phyloP scores from a whole-genome alignment of 2,329 filamentous ascomycete species.

The Pseudocercospora fuligena region DNA sequence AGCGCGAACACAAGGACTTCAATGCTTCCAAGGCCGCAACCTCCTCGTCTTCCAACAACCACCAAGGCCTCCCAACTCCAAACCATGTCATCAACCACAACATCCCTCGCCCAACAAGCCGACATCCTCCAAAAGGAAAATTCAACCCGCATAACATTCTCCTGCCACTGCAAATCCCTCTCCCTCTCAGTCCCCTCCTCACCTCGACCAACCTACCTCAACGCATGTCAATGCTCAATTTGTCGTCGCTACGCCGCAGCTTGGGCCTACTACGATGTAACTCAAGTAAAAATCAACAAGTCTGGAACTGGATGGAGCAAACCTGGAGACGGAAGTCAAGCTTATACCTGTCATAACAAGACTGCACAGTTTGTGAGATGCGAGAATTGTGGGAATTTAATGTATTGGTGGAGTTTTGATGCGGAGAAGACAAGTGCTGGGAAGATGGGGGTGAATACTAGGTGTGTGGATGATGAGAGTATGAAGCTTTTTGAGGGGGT shows the following conservation, averaged over 20 bases:
- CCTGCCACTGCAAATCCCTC: conserved; percentile 38
- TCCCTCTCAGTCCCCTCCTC: conserved; percentile 27
- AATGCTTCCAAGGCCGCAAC: neutral
- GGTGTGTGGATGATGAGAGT: conserved; percentile 11
- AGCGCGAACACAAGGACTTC: neutral
- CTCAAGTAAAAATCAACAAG: conserved; percentile 7
- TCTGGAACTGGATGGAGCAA: neutral
- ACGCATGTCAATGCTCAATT: conserved; percentile 38
- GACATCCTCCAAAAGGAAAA: neutral
- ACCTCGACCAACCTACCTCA: conserved; percentile 26
- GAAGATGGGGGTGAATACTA: conserved; percentile 17
- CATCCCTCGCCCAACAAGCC: neutral
- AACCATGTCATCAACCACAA: neutral
- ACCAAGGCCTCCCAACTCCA: neutral
- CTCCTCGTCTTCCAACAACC: neutral
- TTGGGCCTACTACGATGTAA: conserved; percentile 34
- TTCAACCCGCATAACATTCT: neutral
- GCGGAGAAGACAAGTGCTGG: neutral
- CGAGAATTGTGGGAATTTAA: conserved; percentile 13
- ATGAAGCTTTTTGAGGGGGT: too few species aligned
- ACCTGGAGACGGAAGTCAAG: neutral
- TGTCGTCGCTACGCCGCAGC: conserved; percentile 38
- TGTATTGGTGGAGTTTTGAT: conserved; percentile 10
- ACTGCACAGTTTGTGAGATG: conserved; percentile 12
- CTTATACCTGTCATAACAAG: neutral